Evolutionary conservation across 345 rosid genomes (phyloP), one percentile per base, ranked within the genome.

Genomic region (Reutealis trisperma): DNA sequence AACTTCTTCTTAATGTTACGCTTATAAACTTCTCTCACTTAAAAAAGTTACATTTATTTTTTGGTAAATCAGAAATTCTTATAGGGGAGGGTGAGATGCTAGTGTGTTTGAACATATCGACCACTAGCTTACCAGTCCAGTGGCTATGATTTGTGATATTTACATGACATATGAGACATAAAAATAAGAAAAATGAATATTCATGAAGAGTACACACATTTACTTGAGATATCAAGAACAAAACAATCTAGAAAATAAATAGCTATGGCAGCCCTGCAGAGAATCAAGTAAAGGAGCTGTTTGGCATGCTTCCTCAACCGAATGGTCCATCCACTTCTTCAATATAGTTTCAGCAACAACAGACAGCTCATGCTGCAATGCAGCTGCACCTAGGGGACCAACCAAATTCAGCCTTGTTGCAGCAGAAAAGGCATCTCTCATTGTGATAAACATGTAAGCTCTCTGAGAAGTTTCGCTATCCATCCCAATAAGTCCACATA

Each of bases 351-450:
- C 97, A 9, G 93, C 97, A 21, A 83, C 81, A 79, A 73, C 60
- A 25, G 93, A 85, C 55, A 94, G 77, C 71, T 86, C 88, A 85
- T 91, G 98, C 89, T 93, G 98, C 89, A 94, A 73, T 72, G 87
- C 87, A 2, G 97, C 89, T 18, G 93, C 95, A 16, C 95, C 94
- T 72, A 93, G 68, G 0, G 97, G 98, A 65, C 98, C 94, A 0
- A 94, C 85, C 67, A 93, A 63, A 64, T 93, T 94, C 89, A 94
- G 84, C 83, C 97, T 90, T 0, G 95, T 94, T 3, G 99, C 98
- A 27, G 98, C 97, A 15, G 98, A 94, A 34, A 93, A 61, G 9
- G 85, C 83, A 84, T 94, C 98, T 81, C 98, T 87, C 86, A 87
- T 58, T 5, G 97, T 91, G 18, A 88, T 74, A 83, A 89, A 94